Conservation (phyloP, 2,329 filamentous ascomycete genomes). For the Clarireedia hainanense region DNA sequence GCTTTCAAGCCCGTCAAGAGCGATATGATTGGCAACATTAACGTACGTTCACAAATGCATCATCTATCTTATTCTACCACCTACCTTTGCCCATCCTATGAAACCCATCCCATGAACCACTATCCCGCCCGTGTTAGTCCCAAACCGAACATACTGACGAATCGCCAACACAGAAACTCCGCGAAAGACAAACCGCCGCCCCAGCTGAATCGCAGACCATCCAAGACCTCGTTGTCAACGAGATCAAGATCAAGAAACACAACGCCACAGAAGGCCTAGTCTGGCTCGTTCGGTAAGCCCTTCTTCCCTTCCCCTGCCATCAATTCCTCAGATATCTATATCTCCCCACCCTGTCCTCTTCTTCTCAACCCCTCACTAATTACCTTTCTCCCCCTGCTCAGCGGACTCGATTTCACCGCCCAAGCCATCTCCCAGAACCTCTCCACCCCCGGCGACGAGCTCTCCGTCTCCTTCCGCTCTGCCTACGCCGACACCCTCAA, state of each 20-base stretch:
- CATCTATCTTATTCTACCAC: neutral
- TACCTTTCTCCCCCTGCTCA: conserved; percentile 30
- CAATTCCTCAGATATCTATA: conserved; percentile 21
- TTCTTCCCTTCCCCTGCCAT: conserved; percentile 36
- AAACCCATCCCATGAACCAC: neutral
- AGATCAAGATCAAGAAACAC: conserved; percentile 86
- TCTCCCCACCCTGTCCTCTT: neutral
- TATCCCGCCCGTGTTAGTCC: neutral
- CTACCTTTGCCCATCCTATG: neutral
- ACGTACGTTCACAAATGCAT: conserved; percentile 43
- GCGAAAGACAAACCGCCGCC: conserved; percentile 69
- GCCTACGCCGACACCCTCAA: conserved; percentile 86
- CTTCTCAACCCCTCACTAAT: neutral
- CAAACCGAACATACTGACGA: conserved; percentile 4
- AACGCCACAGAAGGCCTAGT: conserved; percentile 80
- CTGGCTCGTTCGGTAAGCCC: conserved; percentile 73
- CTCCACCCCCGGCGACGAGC: conserved; percentile 60
- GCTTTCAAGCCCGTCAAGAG: conserved; percentile 88
- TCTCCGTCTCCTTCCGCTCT: conserved; percentile 75
- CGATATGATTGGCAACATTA: conserved; percentile 87
- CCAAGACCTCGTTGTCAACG: conserved; percentile 77
- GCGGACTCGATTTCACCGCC: conserved; percentile 89
- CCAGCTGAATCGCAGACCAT: conserved; percentile 75
- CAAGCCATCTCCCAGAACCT: conserved; percentile 75
- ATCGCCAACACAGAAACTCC: conserved; percentile 62